Evolutionary conservation across 2,329 filamentous ascomycete genomes (phyloP).

Genomic region (Fusarium sp.): DNA sequence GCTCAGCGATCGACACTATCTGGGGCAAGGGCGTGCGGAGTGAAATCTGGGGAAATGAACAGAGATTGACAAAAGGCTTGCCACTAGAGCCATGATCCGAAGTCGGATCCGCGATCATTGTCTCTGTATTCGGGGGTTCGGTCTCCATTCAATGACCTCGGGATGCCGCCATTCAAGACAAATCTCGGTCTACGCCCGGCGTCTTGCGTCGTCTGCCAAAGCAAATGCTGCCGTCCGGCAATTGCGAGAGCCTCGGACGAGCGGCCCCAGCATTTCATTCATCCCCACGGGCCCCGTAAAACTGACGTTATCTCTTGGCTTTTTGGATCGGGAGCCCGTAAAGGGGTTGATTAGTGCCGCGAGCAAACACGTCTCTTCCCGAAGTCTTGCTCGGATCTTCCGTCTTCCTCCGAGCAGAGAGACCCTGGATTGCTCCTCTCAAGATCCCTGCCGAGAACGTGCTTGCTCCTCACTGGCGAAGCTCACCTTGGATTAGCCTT

Average conservation of each 20-base stretch:
- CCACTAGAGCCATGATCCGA: conserved; percentile 16
- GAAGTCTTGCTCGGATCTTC: conserved; percentile 27
- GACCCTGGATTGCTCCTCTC: conserved; percentile 12
- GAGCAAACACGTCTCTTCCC: conserved; percentile 32
- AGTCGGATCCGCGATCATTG: conserved; percentile 29
- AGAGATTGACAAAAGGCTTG: neutral
- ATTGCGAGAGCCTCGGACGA: conserved; percentile 36
- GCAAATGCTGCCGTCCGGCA: conserved; percentile 28
- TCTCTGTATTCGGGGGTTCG: conserved; percentile 5
- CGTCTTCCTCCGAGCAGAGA: conserved; percentile 25
- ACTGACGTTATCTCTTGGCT: conserved; percentile 28
- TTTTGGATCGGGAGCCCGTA: conserved; percentile 1
- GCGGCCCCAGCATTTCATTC: conserved; percentile 22
- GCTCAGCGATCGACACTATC: conserved; percentile 24
- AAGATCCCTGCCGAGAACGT: conserved; percentile 28
- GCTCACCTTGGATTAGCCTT: conserved; percentile 6
- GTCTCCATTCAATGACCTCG: conserved; percentile 10
- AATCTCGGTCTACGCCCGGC: conserved; percentile 18
- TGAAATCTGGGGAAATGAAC: conserved; percentile 31
- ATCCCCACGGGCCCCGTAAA: conserved; percentile 30
- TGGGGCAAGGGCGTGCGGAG: conserved; percentile 33
- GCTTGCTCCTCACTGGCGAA: conserved; percentile 29
- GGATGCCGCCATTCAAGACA: conserved; percentile 21
- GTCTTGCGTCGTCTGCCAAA: conserved; percentile 12
- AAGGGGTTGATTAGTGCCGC: neutral